These are phyloP conservation scores for Pythium scleroteichum DNA, from an alignment of 352 stramenopile species.

Conservation along the genomic window DNA sequence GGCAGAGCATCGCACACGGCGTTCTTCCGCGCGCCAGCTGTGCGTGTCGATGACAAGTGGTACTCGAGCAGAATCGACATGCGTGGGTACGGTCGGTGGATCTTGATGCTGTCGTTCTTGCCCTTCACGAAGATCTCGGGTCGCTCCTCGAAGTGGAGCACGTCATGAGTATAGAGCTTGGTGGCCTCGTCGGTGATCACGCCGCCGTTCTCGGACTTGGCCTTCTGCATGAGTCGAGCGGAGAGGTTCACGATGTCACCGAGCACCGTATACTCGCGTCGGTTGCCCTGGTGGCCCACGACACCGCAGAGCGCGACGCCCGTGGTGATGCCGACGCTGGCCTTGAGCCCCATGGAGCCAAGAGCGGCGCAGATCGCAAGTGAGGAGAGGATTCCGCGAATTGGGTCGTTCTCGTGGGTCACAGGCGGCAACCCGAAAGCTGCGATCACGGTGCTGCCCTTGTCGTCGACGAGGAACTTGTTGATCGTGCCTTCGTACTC, in stretches of 20 bases:
- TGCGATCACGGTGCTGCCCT: conserved; percentile 93
- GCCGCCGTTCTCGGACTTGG: conserved; percentile 78
- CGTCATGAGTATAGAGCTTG: conserved; percentile 79
- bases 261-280: conserved; percentile 93
- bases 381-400: conserved; percentile 87
- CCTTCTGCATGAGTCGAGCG: conserved; percentile 91
- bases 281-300: conserved; percentile 88
- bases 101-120: conserved; percentile 91
- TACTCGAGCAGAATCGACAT: conserved; percentile 86
- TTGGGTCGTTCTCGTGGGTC: conserved; percentile 91
- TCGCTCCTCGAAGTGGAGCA: conserved; percentile 89
- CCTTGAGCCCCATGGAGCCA: conserved; percentile 64
- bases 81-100: conserved; percentile 82
- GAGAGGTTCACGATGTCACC: conserved; percentile 94
- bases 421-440: conserved; percentile 91
- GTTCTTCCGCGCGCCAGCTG: conserved; percentile 13
- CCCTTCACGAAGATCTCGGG: conserved; percentile 92
- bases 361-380: conserved; percentile 83
- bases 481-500: conserved; percentile 96
- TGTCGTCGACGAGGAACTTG: conserved; percentile 96
- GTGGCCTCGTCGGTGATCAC: conserved; percentile 90
- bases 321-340: conserved; percentile 91
- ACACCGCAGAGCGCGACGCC: conserved; percentile 92
- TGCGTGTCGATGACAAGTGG: conserved; percentile 49
- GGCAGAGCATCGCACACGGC: conserved; percentile 29